Base-by-base conservation (phyloP, 345 rosid genomes). In the Salix dunnii region DNA sequence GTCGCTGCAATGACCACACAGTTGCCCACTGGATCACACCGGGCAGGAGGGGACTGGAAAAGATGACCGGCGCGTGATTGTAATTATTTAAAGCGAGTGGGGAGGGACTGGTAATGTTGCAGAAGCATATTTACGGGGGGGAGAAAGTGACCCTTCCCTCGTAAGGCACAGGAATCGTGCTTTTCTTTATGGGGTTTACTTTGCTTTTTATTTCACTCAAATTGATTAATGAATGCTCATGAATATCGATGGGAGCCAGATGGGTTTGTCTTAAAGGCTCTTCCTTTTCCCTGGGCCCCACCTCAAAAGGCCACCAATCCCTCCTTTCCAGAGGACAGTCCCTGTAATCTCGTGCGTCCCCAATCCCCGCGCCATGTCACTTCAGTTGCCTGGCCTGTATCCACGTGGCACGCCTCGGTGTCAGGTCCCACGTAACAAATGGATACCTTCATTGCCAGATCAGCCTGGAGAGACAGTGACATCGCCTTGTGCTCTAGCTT, bases 151-250 rank as follows among this genome's bases (percentile, higher is more conserved):
- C 76, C 10, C 80, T 27, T 79, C 68, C 64, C 71, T 79, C 74
- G 79, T 53, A 86, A 84, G 84, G 68, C 89, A 84, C 88, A 80
- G 81, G 93, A 88, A 86, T 86, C 90, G 74, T 79, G 88, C 87
- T 80, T 81, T 82, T 73, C 77, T 60, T 82, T 75, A n/a, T 33
- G 78, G 66, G 75, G 63, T 76, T 79, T 5, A 74, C 77, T 80
- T 85, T 82, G 79, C 84, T 76, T 86, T 87, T 82, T 51, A 74
- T 81, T 72, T 83, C 87, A 74, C 81, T 79, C 88, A 43, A 74
- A 67, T 67, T 77, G 78, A 78, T 84, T 77, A 85, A 83, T 81
- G 89, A 79, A 83, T 74, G 85, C 92, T 87, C 89, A 83, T 89
- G 90, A 82, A 79, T 72, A 38, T 79, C 84, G 88, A 77, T 82